Percentiles rank a stretch among this genome's conserved stretches.
These are phyloP conservation scores for Lomentospora prolificans DNA, from an alignment of 2,329 filamentous ascomycete genomes.

Conservation along the genomic window DNA sequence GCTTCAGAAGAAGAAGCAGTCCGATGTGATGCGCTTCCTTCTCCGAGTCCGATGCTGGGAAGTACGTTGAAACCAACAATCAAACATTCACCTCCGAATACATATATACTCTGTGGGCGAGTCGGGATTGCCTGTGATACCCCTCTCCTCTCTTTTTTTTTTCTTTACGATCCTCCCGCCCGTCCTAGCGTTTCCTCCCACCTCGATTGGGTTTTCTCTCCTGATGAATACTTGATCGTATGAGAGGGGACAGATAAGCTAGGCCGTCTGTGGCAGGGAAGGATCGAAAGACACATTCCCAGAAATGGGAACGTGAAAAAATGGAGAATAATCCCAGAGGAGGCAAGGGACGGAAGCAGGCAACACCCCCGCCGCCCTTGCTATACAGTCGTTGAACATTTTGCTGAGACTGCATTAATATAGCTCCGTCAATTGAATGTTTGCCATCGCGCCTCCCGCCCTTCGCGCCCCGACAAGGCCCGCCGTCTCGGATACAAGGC, in stretches of 20 bases:
- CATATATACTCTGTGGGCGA: constrained; percentile 21
- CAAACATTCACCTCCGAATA: not conserved
- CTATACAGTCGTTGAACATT: constrained; percentile 99
- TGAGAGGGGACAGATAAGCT: not conserved
- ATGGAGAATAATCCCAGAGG: not conserved
- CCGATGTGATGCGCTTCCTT: constrained; percentile 99
- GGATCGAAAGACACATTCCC: not conserved
- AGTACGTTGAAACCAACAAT: constrained; percentile 54
- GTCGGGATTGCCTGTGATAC: constrained; percentile 6
- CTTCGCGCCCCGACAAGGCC: constrained; percentile 98
- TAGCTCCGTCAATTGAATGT: constrained; percentile 99
- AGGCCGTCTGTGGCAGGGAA: not conserved
- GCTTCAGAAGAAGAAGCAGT: constrained; percentile 99
- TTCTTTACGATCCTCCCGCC: not conserved
- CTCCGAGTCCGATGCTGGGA: constrained; percentile 99
- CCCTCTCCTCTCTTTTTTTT: not conserved
- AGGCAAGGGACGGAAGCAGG: not conserved
- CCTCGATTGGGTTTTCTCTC: too few relatives aligned
- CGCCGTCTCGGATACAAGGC: constrained; percentile 99
- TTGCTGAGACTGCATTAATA: constrained; percentile 99
- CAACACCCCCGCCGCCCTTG: constrained; percentile 37
- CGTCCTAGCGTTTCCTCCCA: too few relatives aligned
- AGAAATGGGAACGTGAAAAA: not conserved
- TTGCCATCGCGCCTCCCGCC: constrained; percentile 97
- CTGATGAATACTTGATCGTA: not conserved